These are phyloP conservation scores for Fusarium setosum DNA, from an alignment of 2,329 filamentous ascomycete species.

Conservation along the genomic window DNA sequence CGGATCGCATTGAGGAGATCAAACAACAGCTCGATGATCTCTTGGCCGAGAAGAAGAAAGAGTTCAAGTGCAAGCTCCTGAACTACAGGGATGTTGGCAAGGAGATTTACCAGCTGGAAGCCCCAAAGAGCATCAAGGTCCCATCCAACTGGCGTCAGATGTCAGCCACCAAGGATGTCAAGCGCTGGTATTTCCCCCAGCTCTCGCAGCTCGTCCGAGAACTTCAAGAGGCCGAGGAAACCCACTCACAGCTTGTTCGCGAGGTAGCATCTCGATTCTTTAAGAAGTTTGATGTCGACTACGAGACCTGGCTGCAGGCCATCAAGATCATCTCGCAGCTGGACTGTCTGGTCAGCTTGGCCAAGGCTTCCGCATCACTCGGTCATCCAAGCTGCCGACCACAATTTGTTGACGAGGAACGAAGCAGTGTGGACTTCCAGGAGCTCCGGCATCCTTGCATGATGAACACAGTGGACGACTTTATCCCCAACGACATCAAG, in stretches of 20 bases:
- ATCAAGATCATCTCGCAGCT: slow-evolving; percentile 91
- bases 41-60: slow-evolving; percentile 75
- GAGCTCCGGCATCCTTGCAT: slow-evolving; percentile 97
- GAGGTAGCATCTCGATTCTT: slow-evolving; percentile 88
- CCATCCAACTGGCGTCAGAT: slow-evolving; percentile 94
- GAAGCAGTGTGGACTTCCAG: slow-evolving; percentile 89
- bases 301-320: slow-evolving; percentile 87
- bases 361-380: slow-evolving; percentile 85
- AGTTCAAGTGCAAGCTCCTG: slow-evolving; percentile 79
- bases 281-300: slow-evolving; percentile 87
- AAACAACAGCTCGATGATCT: slow-evolving; percentile 78
- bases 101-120: slow-evolving; percentile 96
- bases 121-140: slow-evolving; percentile 85
- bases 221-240: slow-evolving; percentile 94
- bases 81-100: slow-evolving; percentile 90
- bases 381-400: slow-evolving; percentile 91
- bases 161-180: slow-evolving; percentile 91
- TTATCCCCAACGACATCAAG: slow-evolving; percentile 94
- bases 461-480: slow-evolving; percentile 87
- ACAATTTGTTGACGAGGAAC: slow-evolving; percentile 84
- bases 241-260: slow-evolving; percentile 89
- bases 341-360: slow-evolving; percentile 93
- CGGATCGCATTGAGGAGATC: slow-evolving; percentile 80
- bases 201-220: slow-evolving; percentile 85
- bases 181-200: slow-evolving; percentile 92